These are phyloP conservation scores for Globisporangium splendens DNA, from an alignment of 352 stramenopile genomes.

Conservation along the genomic window DNA sequence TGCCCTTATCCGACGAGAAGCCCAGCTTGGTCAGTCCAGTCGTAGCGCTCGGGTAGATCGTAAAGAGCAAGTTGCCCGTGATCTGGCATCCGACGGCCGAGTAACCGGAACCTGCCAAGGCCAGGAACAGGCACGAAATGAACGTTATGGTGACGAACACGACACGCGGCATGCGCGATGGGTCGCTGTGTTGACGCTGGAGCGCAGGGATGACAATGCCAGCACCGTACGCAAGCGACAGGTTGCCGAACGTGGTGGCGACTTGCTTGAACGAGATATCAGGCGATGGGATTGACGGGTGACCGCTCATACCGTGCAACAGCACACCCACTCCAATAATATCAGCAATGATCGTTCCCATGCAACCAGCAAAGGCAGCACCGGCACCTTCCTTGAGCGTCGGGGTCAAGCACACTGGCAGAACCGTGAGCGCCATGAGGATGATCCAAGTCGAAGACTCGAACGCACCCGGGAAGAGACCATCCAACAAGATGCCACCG, in stretches of 20 bases:
- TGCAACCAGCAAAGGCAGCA: slow-evolving; percentile 37
- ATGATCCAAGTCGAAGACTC: slow-evolving; percentile 40
- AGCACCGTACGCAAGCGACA: slow-evolving; percentile 46
- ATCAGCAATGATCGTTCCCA: slow-evolving; percentile 51
- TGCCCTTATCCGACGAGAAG: slow-evolving; percentile 39
- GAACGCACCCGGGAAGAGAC: slow-evolving; percentile 47
- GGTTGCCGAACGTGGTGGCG: slow-evolving; percentile 44
- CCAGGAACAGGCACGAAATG: slow-evolving; percentile 46
- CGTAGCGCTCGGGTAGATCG: slow-evolving; percentile 27
- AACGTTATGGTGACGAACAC: slow-evolving; percentile 44
- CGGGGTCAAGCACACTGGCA: slow-evolving; percentile 40
- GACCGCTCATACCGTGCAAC: slow-evolving; percentile 42
- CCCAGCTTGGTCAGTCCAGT: slow-evolving; percentile 35
- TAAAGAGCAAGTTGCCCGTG: slow-evolving; percentile 53
- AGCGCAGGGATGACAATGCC: slow-evolving; percentile 51
- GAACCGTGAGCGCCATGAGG: slow-evolving; percentile 41
- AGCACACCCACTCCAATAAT: slow-evolving; percentile 33
- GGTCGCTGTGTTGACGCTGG: slow-evolving; percentile 46
- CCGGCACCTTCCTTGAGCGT: slow-evolving; percentile 46
- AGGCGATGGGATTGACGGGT: slow-evolving; percentile 30
- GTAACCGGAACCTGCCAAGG: slow-evolving; percentile 35
- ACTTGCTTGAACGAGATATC: slow-evolving; percentile 41
- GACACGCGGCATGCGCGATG: slow-evolving; percentile 46
- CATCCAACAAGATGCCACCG: slow-evolving; percentile 32
- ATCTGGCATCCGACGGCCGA: slow-evolving; percentile 49